Evolutionary conservation across 2,329 filamentous ascomycete genomes (phyloP).

Genomic region (Beauveria brongniartii): DNA sequence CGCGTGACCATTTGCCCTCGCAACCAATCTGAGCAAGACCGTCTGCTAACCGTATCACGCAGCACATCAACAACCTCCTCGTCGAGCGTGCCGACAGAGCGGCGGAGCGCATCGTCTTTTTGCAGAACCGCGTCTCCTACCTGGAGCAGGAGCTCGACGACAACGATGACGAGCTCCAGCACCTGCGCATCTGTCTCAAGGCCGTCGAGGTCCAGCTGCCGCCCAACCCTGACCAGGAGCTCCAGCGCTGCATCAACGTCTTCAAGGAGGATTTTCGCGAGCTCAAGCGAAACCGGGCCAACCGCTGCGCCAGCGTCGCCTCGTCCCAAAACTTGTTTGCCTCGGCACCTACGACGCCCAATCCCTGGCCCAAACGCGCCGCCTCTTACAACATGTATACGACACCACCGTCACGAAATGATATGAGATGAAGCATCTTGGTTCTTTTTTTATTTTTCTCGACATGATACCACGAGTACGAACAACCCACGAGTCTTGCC

Average conservation of each 20-base stretch:
- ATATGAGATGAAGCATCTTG: not conserved
- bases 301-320: not conserved
- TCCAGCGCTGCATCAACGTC: conserved; percentile 49
- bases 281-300: conserved; percentile 38
- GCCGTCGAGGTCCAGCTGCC: conserved; percentile 53
- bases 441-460: not conserved
- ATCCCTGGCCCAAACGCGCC: not conserved
- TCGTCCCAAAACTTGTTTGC: not conserved
- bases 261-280: conserved; percentile 53
- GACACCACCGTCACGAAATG: conserved; percentile 3
- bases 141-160: conserved; percentile 50
- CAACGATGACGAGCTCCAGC: conserved; percentile 52
- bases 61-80: conserved; percentile 54
- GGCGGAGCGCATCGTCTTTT: conserved; percentile 48
- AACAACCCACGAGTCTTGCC: not conserved
- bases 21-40: not conserved
- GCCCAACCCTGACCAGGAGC: conserved; percentile 44
- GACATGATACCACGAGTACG: conserved; percentile 1
- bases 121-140: conserved; percentile 50
- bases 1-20: conserved; percentile 16
- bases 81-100: conserved; percentile 50
- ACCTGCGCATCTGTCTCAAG: conserved; percentile 54
- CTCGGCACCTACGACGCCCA: not conserved
- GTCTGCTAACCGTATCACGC: conserved; percentile 21
- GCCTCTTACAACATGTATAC: conserved; percentile 1